Evolutionary conservation across 1,284 basidiomycete genomes (phyloP), one percentile per base, ranked within the genome.

Genomic region (Ustilago loliicola): DNA sequence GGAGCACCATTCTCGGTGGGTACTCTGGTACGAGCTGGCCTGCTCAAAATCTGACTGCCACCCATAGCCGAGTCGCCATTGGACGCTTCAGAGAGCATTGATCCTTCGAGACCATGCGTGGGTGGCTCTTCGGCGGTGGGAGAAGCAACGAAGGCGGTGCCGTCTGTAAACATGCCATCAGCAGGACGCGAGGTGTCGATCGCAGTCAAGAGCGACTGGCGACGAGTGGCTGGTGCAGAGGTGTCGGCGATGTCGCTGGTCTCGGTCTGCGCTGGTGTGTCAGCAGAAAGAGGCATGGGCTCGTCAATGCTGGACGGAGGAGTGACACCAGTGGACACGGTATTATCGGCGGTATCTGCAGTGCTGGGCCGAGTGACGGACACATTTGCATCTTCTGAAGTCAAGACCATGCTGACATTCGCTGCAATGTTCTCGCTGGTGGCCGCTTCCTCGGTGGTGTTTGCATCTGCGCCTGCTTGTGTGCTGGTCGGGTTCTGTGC

Each of bases 211-310:
- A 29, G 45, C 15, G 71, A 47, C 19, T 57, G 65, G n/a, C 52
- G 65, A 19, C 56, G 61, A n/a, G 54, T 53, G 7, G 17, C 42
- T 19, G 51, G 34, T 21, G 32, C 36, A 17, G 23, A 9, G 7
- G 66, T 48, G 10, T 23, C 38, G 9, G 27, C 38, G 23, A 19
- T 17, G 29, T 50, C 48, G 42, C n/a, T 54, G 50, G 7, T 30
- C n/a, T 45, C 53, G 15, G 25, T 32, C 42, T 54, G 30, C 1
- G 25, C 50, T 13, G 25, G 6, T 5, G 48, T 29, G 19, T 62
- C 63, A 15, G 21, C 45, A 15, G 66, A 47, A 36, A 65, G 54
- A 7, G 61, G 65, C 71, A 73, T 73, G 27, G 65, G 61, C 54
- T 73, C 71, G 47, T 73, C 71, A 8, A 45, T 29, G 19, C 23